These are phyloP conservation scores for Hymenoscyphus fructigenus DNA, from an alignment of 2,329 filamentous ascomycete species.

Conservation along the genomic window DNA sequence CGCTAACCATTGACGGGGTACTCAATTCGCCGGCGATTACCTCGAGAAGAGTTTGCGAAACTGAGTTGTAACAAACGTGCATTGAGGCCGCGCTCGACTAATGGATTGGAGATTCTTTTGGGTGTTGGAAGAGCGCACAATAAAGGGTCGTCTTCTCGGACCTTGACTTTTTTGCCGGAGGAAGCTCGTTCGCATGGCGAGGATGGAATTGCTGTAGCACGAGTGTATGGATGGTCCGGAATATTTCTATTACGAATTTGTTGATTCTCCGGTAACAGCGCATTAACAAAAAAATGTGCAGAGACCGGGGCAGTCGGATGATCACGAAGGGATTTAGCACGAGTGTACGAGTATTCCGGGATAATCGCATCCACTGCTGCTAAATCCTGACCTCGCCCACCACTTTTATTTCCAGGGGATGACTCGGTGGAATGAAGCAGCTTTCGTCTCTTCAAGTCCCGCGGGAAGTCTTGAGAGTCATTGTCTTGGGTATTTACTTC, in stretches of 20 bases:
- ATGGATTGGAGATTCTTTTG: conserved; percentile 26
- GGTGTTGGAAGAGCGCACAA: conserved; percentile 1
- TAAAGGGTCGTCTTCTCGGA: neutral
- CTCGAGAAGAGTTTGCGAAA: conserved; percentile 20
- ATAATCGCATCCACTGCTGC: neutral
- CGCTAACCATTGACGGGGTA: conserved; percentile 36
- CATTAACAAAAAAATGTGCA: too few species aligned
- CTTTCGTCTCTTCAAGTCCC: conserved; percentile 37
- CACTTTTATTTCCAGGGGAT: conserved; percentile 17
- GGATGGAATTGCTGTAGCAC: conserved; percentile 14
- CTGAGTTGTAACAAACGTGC: conserved; percentile 31
- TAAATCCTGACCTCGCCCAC: conserved; percentile 5
- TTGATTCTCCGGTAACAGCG: too few species aligned
- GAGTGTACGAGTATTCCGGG: too few species aligned
- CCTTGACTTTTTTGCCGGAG: neutral
- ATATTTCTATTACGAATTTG: too few species aligned
- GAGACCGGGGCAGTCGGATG: too few species aligned
- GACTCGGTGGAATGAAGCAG: conserved; percentile 26
- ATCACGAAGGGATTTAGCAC: too few species aligned
- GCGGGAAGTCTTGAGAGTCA: conserved; percentile 25
- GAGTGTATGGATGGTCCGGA: conserved; percentile 7
- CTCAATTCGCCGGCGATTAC: conserved; percentile 23
- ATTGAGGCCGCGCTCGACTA: conserved; percentile 28
- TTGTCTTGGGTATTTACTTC: conserved; percentile 27
- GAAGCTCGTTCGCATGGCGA: conserved; percentile 27